Percentiles rank a stretch among this genome's conserved stretches.
phyloP scores from a whole-genome alignment of 306 rosid genomes.

The Crotalaria pallida region DNA sequence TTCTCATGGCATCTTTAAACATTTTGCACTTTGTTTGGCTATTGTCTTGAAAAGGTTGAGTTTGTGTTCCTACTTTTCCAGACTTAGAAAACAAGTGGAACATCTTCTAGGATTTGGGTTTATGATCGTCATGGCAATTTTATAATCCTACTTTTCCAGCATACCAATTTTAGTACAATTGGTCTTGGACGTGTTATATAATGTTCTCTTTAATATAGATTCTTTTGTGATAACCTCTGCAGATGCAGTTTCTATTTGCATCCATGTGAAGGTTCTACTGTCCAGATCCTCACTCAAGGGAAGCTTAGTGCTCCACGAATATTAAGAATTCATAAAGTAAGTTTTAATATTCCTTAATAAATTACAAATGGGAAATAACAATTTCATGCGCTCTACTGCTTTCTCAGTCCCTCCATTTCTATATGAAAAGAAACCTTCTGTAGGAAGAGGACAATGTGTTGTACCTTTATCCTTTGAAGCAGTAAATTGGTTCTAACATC shows the following conservation, averaged over 20 bases:
- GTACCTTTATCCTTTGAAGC: conserved; percentile 32
- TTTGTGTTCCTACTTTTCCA: background rate
- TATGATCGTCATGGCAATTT: conserved; percentile 17
- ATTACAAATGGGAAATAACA: background rate
- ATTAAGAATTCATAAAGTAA: conserved; percentile 75
- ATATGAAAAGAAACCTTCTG: conserved; percentile 34
- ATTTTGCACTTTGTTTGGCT: background rate
- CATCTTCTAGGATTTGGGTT: background rate
- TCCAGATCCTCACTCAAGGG: conserved; percentile 71
- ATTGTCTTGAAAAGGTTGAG: background rate
- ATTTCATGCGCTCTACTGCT: conserved; percentile 24
- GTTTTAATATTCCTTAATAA: conserved; percentile 18
- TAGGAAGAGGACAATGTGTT: background rate
- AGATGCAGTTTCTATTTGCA: conserved; percentile 90
- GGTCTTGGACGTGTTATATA: background rate
- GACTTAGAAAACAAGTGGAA: background rate
- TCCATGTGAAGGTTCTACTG: conserved; percentile 69
- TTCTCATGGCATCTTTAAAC: background rate
- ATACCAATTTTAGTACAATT: background rate
- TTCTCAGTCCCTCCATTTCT: background rate
- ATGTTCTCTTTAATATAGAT: conserved; percentile 13
- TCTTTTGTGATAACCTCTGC: conserved; percentile 20
- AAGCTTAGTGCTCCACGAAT: conserved; percentile 92
- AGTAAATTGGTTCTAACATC: background rate
- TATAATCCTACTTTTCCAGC: too few relatives aligned